Conservation (phyloP, 208 protist species). For the Crithidia expoeki region DNA sequence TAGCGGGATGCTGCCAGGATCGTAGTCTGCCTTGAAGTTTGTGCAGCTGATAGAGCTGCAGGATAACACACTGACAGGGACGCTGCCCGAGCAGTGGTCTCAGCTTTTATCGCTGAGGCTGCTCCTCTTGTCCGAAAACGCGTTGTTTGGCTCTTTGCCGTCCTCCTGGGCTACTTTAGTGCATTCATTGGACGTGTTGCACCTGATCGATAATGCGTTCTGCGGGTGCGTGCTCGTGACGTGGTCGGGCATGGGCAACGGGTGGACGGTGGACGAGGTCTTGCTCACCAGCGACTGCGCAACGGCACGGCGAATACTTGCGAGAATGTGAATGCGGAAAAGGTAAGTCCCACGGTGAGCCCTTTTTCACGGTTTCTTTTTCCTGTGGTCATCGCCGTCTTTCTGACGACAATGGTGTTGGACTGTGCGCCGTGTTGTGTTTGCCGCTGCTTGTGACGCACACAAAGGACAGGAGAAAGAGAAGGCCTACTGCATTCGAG, state of each 20-base stretch:
- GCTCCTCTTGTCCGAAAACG: background rate
- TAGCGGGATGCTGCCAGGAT: background rate
- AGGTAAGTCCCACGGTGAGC: too few species aligned
- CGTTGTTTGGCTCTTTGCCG: background rate
- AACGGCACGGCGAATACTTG: too few species aligned
- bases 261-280: background rate
- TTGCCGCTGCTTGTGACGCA: too few species aligned
- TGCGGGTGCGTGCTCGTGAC: background rate
- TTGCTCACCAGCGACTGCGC: background rate
- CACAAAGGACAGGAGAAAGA: too few species aligned
- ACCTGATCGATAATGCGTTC: background rate
- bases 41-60: background rate
- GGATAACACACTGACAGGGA: background rate
- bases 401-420: too few species aligned
- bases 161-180: background rate
- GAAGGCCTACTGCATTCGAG: too few species aligned
- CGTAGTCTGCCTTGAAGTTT: background rate
- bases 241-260: background rate
- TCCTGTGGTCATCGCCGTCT: too few species aligned
- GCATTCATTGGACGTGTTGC: background rate
- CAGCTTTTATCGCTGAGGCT: background rate
- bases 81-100: background rate
- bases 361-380: too few species aligned
- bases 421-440: too few species aligned
- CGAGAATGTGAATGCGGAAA: too few species aligned